Conservation (phyloP, 768 basidiomycete species). For the Rhodosporidiobolus odoratus region DNA sequence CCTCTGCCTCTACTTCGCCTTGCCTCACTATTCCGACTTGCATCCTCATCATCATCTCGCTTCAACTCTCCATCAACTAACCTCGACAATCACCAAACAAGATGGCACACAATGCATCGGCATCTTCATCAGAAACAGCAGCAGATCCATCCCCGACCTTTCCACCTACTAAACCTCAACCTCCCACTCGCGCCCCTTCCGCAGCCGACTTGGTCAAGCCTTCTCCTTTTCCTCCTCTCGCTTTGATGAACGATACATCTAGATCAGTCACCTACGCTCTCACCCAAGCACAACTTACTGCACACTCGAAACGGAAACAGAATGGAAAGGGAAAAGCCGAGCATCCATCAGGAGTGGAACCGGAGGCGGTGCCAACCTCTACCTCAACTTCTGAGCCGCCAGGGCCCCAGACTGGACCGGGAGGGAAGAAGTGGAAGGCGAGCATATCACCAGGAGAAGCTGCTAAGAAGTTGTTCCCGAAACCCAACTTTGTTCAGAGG, state of each 20-base stretch:
- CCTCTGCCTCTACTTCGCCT: too few relatives aligned
- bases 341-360: too few relatives aligned
- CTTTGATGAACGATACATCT: conserved; percentile 18
- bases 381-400: background rate
- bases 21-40: too few relatives aligned
- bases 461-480: conserved; percentile 50
- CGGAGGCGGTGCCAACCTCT: background rate
- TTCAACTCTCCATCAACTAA: background rate
- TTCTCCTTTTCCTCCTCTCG: conserved; percentile 31
- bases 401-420: background rate
- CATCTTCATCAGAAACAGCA: background rate
- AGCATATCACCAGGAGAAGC: conserved; percentile 47
- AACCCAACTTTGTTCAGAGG: conserved; percentile 44
- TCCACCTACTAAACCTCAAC: background rate
- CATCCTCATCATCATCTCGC: background rate
- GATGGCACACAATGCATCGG: background rate
- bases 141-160: background rate
- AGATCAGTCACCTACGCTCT: conserved; percentile 21
- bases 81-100: background rate
- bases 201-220: background rate
- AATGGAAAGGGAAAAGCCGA: conserved; percentile 1
- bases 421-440: conserved; percentile 12
- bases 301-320: background rate
- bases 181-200: background rate
- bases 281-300: conserved; percentile 1